Evolutionary conservation across 257 asterid genomes (phyloP), one percentile per base, ranked within the genome.

Genomic region (Osmanthus fragrans): DNA sequence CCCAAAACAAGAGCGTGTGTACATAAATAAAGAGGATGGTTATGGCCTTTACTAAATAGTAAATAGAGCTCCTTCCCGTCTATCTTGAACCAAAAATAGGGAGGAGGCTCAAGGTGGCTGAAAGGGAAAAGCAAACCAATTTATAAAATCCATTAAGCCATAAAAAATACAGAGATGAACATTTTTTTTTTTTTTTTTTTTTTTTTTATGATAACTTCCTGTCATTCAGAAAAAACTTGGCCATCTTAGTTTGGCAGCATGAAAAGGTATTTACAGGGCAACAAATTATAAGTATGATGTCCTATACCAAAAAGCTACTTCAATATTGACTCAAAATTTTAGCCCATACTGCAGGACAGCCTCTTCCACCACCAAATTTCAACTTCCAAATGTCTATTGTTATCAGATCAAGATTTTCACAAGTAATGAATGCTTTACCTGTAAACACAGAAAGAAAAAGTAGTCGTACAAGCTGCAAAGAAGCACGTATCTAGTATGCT

Each of bases 341-440:
- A 80, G 79, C 84, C 79, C 78, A 64, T 40, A 83, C 81, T 49
- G 80, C 86, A 47, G 83, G 82, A 65, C 83, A 85, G 84, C 87
- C 89, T 80, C 85, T 85, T 40, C 91, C 71, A 67, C n/a, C 51
- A 66, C 77, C 80, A 82, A 70, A 76, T 63, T 39, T 27, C 72
- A 66, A 72, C 45, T 58, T 80, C 70, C 70, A 80, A 51, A 21
- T 32, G 4, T 47, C 30, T 7, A 66, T 60, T 60, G 2, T 54
- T 54, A n/a, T 30, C n/a, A 73, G 56, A 5, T 11, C 64, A 40
- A 27, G 19, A n/a, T 58, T 58, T 64, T 69, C 54, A 40, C 19
- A 9, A 21, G 18, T 0, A 63, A 7, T 18, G 42, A 76, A 71
- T n/a, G 29, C 54, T 71, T 29, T 9, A 70, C 7, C 64, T 36